A percentile compares a stretch with the other conserved stretches of the same genome.
Evolutionary conservation across 2,329 filamentous ascomycete genomes (phyloP).

Genomic region (Scytalidium lignicola): DNA sequence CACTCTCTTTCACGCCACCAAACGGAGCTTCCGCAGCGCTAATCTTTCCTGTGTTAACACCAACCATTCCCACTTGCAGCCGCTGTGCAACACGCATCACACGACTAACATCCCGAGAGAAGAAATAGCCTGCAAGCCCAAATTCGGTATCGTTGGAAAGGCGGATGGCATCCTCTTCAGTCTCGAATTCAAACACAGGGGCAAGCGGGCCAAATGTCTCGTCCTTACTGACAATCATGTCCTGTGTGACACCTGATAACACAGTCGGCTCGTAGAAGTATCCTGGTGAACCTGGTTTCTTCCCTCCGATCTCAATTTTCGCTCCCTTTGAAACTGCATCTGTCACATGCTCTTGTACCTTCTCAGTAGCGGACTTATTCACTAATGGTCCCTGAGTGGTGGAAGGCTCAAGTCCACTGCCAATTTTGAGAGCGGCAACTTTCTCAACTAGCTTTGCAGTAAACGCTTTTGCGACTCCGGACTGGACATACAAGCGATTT

Average conservation of each 20-base stretch:
- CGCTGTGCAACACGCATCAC: slow-evolving; percentile 58
- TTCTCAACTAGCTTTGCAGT: slow-evolving; percentile 60
- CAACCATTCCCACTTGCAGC: slow-evolving; percentile 79
- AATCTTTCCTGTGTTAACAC: slow-evolving; percentile 66
- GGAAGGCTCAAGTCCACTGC: slow-evolving; percentile 61
- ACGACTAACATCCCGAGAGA: slow-evolving; percentile 57
- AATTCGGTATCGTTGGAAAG: slow-evolving; percentile 78
- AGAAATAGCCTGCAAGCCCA: slow-evolving; percentile 90
- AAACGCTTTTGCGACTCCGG: slow-evolving; percentile 70
- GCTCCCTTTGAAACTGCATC: slow-evolving; percentile 75
- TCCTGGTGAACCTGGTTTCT: slow-evolving; percentile 60
- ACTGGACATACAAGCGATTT: slow-evolving; percentile 74
- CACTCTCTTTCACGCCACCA: slow-evolving; percentile 50
- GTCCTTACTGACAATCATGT: slow-evolving; percentile 77
- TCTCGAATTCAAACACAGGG: slow-evolving; percentile 78
- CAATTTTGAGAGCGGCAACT: slow-evolving; percentile 67
- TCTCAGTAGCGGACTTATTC: slow-evolving; percentile 71
- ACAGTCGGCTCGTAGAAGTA: slow-evolving; percentile 91
- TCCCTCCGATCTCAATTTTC: slow-evolving; percentile 65
- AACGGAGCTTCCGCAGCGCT: slow-evolving; percentile 48
- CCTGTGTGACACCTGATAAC: slow-evolving; percentile 71
- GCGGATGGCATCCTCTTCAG: slow-evolving; percentile 78
- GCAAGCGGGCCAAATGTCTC: slow-evolving; percentile 95
- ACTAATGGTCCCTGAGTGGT: slow-evolving; percentile 77
- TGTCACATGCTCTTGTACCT: slow-evolving; percentile 70